A percentile compares a stretch with the other conserved stretches of the same genome.
phyloP scores from a whole-genome alignment of 495 filamentous ascomycete genomes.

The Wilcoxina mikolae region DNA sequence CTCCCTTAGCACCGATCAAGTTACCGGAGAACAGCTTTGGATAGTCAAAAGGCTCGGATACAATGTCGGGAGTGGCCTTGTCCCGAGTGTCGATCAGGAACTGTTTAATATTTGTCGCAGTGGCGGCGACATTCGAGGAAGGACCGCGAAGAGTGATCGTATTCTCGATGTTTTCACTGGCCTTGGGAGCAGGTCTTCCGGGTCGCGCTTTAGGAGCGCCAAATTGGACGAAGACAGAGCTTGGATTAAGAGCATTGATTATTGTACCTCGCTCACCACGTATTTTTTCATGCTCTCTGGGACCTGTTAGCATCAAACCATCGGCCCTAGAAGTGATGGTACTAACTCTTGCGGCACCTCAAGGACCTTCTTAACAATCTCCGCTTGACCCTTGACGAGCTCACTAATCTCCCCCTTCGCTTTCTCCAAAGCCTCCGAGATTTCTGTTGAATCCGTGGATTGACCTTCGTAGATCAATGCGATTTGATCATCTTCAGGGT shows the following conservation, averaged over 20 bases:
- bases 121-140: constrained; percentile 48
- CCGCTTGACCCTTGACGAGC: constrained; percentile 54
- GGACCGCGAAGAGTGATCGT: constrained; percentile 64
- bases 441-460: constrained; percentile 25
- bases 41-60: constrained; percentile 73
- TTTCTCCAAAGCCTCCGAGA: constrained; percentile 33
- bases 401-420: constrained; percentile 55
- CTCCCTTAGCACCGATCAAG: constrained; percentile 80
- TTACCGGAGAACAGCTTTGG: constrained; percentile 87
- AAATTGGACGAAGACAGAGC: constrained; percentile 20
- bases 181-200: constrained; percentile 43
- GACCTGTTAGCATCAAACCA: too few species aligned
- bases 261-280: constrained; percentile 50
- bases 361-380: constrained; percentile 49
- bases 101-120: constrained; percentile 50
- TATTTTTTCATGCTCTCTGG: constrained; percentile 35
- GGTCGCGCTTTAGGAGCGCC: constrained; percentile 15
- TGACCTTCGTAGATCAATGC: constrained; percentile 32
- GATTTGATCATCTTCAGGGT: constrained; percentile 18
- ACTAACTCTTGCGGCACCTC: constrained; percentile 60
- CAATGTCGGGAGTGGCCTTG: constrained; percentile 65
- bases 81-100: constrained; percentile 80
- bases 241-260: constrained; percentile 27
- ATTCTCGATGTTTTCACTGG: constrained; percentile 40
- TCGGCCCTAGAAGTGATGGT: too few species aligned